Base-by-base conservation (phyloP, 1,284 basidiomycete species). In the Heliocybe sulcata region DNA sequence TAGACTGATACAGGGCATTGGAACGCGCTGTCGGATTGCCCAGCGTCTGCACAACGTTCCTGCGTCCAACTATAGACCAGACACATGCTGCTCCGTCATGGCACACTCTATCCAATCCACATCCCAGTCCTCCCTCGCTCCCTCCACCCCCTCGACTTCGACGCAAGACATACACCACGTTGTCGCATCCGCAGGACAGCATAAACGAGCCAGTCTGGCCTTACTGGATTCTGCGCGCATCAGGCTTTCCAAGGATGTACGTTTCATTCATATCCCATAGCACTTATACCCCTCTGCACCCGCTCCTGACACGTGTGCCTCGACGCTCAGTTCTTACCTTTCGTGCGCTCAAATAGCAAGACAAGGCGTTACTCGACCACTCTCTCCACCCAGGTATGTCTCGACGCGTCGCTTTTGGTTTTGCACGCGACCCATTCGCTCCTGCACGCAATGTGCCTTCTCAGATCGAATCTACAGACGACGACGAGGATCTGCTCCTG, bases 341-440 rank as follows among this genome's bases (percentile, higher is more conserved):
- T 49, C 47, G 47, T 49, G 11, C 47, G 23, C 27, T 49, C 47
- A 49, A 49, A 49, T 49, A 49, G 14, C 12, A 49, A 25, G 47
- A n/a, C 47, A 14, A 49, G 23, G 23, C 47, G 47, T 16, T 11
- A 49, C 9, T 49, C 20, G 11, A n/a, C 47, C 22, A 16, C 47
- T 22, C 47, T 49, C 47, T 26, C 47, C 22, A 22, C 47, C 23
- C 47, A 49, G 47, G 47, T 49, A 49, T 49, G 47, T 49, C n/a
- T 16, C 23, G 23, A 25, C 47, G 27, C 27, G 27, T 49, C 23
- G 16, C 20, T 49, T 16, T 49, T 4, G 16, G 8, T 20, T 16
- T 42, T 20, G 3, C 38, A 42, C 38, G 38, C 38, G 38, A 42
- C 12, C 38, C 38, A 20, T 42, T 42, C 38, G 4, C 38, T 16